Evolutionary conservation across 192 early-diverging fungal genomes (phyloP), one percentile per base, ranked within the genome.

Genomic region (Oehlia diaphana): DNA sequence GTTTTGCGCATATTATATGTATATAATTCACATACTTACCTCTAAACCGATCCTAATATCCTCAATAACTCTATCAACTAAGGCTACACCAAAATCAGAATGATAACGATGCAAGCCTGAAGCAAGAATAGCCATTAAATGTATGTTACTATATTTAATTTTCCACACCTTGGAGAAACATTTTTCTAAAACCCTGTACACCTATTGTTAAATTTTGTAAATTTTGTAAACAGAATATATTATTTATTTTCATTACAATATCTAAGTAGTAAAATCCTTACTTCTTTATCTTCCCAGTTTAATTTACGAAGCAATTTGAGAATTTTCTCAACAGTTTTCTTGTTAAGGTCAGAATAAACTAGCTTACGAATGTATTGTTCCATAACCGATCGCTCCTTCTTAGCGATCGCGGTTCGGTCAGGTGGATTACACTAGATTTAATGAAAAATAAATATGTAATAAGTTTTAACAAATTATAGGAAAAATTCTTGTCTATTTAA

Each of bases 161-260:
- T 98, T 97, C 96, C 95, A 97, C 28, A 95, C 86, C 79, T 98
- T 98, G 74, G 88, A 88, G 73, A 99, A 99, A 53, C 92, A 86
- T 66, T 90, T 91, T n/a, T 88, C 71, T 2, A 98, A 79, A 63
- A 96, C 82, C 31, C 84, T 83, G 13, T 87, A 82, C 7, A 91
- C 83, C 85, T 86, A 42, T 33, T 23, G 79, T 82, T 69, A 82
- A 66, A 44, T 19, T 28, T 21, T 63, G 13, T 35, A 31, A 31
- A 31, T 31, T 31, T 31, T 31, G 31, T 31, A 31, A 31, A 31
- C 31, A 31, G 35, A 37, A 35, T 31, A 35, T 6, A 39, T 39
- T 63, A 69, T 23, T 28, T 23, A 33, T 10, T 14, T 42, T 72
- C 39, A 9, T 47, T 10, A 47, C 10, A 26, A 10, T 64, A 53